Evolutionary conservation across 140 eudicot species (phyloP).

Genomic region (Flaveria floridana): DNA sequence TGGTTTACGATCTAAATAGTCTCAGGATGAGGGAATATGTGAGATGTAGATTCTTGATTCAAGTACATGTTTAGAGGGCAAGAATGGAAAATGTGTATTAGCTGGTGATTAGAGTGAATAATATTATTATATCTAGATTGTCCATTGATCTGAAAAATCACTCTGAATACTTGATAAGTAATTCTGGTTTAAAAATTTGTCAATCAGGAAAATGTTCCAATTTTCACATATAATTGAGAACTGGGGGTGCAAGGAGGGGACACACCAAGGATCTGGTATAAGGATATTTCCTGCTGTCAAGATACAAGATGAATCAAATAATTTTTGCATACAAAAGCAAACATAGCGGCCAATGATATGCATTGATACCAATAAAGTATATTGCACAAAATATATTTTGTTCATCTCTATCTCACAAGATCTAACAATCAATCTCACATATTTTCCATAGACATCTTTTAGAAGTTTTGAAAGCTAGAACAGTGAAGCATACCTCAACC

Average conservation of each 20-base stretch:
- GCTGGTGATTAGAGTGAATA: constrained; percentile 12
- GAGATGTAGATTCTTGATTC: constrained; percentile 30
- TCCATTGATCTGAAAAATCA: constrained; percentile 4
- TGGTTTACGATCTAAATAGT: constrained; percentile 21
- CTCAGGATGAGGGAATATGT: constrained; percentile 10
- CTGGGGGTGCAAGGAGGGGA: not conserved
- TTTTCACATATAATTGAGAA: not conserved
- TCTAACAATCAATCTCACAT: constrained; percentile 16
- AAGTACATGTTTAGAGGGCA: constrained; percentile 20
- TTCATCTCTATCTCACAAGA: constrained; percentile 12
- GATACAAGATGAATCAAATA: not conserved
- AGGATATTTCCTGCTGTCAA: not conserved
- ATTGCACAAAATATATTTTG: not conserved
- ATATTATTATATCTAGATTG: not conserved
- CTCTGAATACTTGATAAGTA: not conserved
- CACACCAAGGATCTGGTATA: not conserved
- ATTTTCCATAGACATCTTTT: not conserved
- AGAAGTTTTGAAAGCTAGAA: constrained; percentile 1
- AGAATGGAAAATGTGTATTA: constrained; percentile 9
- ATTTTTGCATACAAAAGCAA: constrained; percentile 12
- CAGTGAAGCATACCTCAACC: constrained; percentile 27
- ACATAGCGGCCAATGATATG: not conserved
- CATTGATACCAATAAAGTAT: not conserved
- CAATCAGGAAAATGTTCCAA: not conserved
- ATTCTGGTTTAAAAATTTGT: not conserved